Evolutionary conservation across 495 filamentous ascomycete genomes (phyloP).

Genomic region (Penicillium lividum): DNA sequence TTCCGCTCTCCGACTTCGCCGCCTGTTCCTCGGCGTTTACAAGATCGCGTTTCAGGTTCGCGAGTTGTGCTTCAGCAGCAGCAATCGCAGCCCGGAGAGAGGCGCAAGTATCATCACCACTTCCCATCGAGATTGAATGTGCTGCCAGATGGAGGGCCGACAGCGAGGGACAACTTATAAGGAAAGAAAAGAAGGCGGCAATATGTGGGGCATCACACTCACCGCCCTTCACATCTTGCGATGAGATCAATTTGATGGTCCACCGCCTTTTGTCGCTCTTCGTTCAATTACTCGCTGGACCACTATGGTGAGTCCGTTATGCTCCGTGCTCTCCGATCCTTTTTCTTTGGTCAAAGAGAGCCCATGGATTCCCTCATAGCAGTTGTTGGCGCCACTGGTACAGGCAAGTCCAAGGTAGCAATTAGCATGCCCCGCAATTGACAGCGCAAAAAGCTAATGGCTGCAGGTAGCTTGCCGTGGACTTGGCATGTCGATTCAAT

Average conservation of each 20-base stretch:
- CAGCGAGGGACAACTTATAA: not conserved
- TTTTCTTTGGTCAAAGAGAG: conserved; percentile 18
- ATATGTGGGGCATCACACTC: not conserved
- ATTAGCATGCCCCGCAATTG: conserved; percentile 15
- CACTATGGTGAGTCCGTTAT: conserved; percentile 22
- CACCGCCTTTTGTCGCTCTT: not conserved
- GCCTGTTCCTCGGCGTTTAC: conserved; percentile 33
- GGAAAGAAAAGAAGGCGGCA: not conserved
- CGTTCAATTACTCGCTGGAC: not conserved
- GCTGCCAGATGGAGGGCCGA: not conserved
- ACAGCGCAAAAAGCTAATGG: conserved; percentile 23
- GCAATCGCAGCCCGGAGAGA: conserved; percentile 43
- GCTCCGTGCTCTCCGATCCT: conserved; percentile 28
- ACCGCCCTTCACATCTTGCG: not conserved
- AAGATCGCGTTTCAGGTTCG: conserved; percentile 39
- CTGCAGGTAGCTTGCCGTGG: conserved; percentile 80
- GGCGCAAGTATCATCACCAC: conserved; percentile 36
- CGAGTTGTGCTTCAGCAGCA: conserved; percentile 40
- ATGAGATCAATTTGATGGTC: not conserved
- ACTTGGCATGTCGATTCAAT: conserved; percentile 78
- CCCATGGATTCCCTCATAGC: conserved; percentile 68
- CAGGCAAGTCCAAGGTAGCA: conserved; percentile 93
- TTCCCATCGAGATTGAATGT: conserved; percentile 13
- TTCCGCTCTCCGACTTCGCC: conserved; percentile 13
- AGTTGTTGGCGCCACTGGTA: conserved; percentile 90